Conservation (phyloP, 768 basidiomycete genomes). For the Cystobasidium tubakii region DNA sequence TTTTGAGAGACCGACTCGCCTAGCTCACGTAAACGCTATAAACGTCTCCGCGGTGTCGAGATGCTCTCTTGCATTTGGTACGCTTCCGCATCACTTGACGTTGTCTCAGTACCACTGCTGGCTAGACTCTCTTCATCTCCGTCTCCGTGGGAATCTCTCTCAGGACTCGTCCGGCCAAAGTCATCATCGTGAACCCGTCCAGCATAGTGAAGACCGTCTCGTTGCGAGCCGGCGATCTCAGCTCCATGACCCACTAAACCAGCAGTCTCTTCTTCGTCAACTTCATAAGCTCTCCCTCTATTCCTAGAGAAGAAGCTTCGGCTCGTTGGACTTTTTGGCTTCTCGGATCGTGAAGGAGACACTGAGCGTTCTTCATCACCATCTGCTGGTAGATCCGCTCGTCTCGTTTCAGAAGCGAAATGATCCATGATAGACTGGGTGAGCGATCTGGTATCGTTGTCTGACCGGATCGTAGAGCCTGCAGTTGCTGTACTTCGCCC, state of each 20-base stretch:
- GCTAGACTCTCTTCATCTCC: background rate
- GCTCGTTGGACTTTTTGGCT: background rate
- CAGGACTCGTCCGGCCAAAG: background rate
- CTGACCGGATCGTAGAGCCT: background rate
- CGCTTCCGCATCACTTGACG: background rate
- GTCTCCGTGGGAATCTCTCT: background rate
- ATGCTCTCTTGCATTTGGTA: background rate
- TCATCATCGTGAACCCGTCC: background rate
- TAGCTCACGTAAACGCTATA: background rate
- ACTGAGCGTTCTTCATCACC: background rate
- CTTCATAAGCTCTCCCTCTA: background rate
- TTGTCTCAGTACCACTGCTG: background rate
- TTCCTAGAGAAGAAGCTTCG: background rate
- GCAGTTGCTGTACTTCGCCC: constrained; percentile 4
- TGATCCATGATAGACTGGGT: constrained; percentile 9
- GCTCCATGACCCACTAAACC: constrained; percentile 11
- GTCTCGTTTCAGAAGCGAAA: constrained; percentile 12
- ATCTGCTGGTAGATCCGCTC: background rate
- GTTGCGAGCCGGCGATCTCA: constrained; percentile 3
- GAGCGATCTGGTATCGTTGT: constrained; percentile 11
- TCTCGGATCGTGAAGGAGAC: background rate
- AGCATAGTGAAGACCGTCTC: background rate
- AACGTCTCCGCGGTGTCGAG: background rate
- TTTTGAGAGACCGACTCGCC: too few relatives aligned
- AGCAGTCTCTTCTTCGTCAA: constrained; percentile 2